A percentile compares a stretch with the other conserved stretches of the same genome.
These are phyloP conservation scores for Aspergillus puulaauensis DNA, from an alignment of 2,329 filamentous ascomycete species.

Conservation along the genomic window DNA sequence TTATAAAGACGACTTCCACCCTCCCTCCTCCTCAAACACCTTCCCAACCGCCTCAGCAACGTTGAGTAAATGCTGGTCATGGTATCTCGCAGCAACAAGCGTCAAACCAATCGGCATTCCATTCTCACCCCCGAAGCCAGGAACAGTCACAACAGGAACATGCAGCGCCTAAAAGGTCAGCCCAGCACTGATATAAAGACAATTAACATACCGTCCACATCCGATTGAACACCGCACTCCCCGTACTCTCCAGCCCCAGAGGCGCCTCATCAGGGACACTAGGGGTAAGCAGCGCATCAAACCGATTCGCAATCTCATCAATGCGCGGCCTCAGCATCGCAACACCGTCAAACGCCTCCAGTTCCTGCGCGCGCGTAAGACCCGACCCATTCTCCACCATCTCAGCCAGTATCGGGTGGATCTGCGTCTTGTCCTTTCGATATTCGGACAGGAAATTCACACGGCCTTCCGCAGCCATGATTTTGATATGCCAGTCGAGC, in stretches of 20 bases:
- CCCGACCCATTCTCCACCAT: slow-evolving; percentile 6
- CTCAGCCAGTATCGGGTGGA: neutral
- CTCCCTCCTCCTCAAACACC: slow-evolving; percentile 2
- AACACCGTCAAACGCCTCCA: slow-evolving; percentile 10
- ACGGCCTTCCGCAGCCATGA: slow-evolving; percentile 5
- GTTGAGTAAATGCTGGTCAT: slow-evolving; percentile 29
- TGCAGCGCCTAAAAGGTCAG: slow-evolving; percentile 46
- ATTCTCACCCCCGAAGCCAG: slow-evolving; percentile 59
- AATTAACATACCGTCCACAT: slow-evolving; percentile 11
- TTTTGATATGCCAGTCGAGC: slow-evolving; percentile 3
- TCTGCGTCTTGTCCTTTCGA: neutral
- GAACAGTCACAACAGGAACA: slow-evolving; percentile 63
- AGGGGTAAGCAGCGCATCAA: slow-evolving; percentile 58
- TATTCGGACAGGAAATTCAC: slow-evolving; percentile 8
- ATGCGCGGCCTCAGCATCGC: slow-evolving; percentile 3
- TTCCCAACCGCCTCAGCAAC: slow-evolving; percentile 1
- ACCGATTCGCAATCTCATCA: slow-evolving; percentile 38
- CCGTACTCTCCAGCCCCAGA: slow-evolving; percentile 53
- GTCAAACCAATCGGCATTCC: slow-evolving; percentile 62
- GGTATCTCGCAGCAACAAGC: slow-evolving; percentile 49
- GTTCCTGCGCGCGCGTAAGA: neutral
- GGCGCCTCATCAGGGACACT: slow-evolving; percentile 63
- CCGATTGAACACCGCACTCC: slow-evolving; percentile 52
- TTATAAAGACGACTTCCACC: slow-evolving; percentile 1
- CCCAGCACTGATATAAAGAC: slow-evolving; percentile 24